phyloP scores from a whole-genome alignment of 371 early-diverging fungal genomes.

The Mortierella sp. region DNA sequence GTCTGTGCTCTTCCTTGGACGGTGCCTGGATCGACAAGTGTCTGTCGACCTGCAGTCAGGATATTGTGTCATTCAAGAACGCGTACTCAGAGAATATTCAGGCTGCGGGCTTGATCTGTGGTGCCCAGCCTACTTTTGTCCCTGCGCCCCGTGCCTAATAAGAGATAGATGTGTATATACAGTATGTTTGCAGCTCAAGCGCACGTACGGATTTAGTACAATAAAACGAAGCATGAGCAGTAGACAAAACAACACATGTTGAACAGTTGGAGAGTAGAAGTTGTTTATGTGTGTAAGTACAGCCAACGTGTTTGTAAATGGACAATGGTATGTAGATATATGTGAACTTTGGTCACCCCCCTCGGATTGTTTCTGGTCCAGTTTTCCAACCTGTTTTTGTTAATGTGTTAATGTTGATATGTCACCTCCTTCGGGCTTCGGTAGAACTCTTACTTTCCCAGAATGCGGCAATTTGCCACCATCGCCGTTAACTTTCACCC shows the following conservation, averaged over 20 bases:
- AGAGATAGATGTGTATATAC: neutral
- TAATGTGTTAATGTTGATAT: no score
- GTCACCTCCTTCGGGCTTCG: no score
- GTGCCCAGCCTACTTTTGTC: slow-evolving; percentile 20
- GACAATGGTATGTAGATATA: no score
- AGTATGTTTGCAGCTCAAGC: neutral
- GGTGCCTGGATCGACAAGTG: slow-evolving; percentile 46
- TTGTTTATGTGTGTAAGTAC: no score
- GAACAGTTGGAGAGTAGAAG: neutral
- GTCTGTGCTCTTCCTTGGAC: slow-evolving; percentile 42
- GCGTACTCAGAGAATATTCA: slow-evolving; percentile 12
- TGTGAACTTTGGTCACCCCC: no score
- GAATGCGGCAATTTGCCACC: neutral
- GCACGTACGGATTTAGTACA: neutral
- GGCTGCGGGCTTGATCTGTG: slow-evolving; percentile 20
- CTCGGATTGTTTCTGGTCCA: no score
- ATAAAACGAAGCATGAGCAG: no score
- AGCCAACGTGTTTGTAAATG: no score
- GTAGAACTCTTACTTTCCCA: neutral
- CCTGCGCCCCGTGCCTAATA: slow-evolving; percentile 2
- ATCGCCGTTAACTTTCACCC: neutral
- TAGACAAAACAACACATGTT: no score
- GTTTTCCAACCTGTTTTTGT: no score
- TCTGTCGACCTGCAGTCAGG: slow-evolving; percentile 21
- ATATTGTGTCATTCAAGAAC: slow-evolving; percentile 32